Conservation (phyloP, 2,329 filamentous ascomycete genomes). For the Sclerotinia trifoliorum region DNA sequence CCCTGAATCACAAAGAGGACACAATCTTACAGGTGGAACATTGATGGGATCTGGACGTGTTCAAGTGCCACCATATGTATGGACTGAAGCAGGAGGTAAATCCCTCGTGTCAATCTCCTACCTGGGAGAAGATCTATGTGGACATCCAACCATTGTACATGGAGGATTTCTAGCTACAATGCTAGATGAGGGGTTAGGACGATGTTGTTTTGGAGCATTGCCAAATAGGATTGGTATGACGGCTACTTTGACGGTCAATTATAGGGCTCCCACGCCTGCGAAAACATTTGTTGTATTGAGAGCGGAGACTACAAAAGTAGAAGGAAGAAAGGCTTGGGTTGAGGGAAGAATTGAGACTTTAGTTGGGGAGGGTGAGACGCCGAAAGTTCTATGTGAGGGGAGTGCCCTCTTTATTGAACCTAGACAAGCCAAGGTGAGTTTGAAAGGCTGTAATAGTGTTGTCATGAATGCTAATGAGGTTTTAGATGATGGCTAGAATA, state of each 20-base stretch:
- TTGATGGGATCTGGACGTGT: constrained; percentile 74
- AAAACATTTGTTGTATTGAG: constrained; percentile 73
- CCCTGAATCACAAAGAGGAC: constrained; percentile 63
- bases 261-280: constrained; percentile 76
- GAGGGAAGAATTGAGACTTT: constrained; percentile 83
- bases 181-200: constrained; percentile 83
- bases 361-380: constrained; percentile 59
- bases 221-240: constrained; percentile 86
- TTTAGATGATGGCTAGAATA: constrained; percentile 29
- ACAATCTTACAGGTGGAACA: constrained; percentile 80
- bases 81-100: constrained; percentile 68
- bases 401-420: constrained; percentile 87
- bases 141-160: constrained; percentile 87
- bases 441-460: background rate
- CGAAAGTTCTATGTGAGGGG: constrained; percentile 73
- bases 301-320: constrained; percentile 78
- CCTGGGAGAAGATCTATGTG: constrained; percentile 77
- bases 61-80: constrained; percentile 76
- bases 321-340: constrained; percentile 94
- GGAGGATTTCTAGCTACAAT: constrained; percentile 90
- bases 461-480: constrained; percentile 13
- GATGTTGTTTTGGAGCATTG: constrained; percentile 84
- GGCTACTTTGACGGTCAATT: constrained; percentile 79
- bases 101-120: constrained; percentile 71
- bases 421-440: constrained; percentile 62